Conservation (phyloP, 306 rosid genomes). For the Lagenaria siceraria region DNA sequence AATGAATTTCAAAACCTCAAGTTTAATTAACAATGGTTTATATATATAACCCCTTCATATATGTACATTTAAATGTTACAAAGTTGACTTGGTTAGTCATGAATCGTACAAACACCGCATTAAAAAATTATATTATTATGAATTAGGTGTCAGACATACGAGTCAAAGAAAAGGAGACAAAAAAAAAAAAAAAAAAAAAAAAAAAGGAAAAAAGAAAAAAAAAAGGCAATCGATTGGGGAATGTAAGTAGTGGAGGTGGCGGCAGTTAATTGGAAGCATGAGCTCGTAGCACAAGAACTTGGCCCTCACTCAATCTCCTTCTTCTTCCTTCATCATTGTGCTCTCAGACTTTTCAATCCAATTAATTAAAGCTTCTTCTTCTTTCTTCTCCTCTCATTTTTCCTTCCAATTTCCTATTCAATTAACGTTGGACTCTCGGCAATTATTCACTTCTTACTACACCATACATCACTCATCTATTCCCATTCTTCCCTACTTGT, state of each 20-base stretch:
- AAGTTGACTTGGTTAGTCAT: background rate
- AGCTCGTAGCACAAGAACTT: background rate
- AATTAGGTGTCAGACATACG: background rate
- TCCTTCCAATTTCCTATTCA: no score
- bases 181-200: no score
- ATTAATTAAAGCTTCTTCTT: background rate
- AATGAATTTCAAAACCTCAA: no score
- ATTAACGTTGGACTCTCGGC: no score
- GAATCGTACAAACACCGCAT: background rate
- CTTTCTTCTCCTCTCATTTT: no score
- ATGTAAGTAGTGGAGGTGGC: background rate
- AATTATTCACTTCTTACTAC: no score
- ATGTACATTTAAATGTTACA: background rate
- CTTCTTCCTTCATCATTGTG: background rate
- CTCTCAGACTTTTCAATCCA: background rate
- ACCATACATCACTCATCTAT: no score
- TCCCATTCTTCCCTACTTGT: background rate
- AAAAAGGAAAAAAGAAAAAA: no score
- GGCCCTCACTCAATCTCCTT: background rate
- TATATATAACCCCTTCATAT: no score
- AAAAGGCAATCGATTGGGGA: background rate
- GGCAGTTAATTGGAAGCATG: background rate
- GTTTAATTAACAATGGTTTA: no score
- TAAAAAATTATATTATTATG: background rate
- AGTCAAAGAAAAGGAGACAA: background rate